A percentile compares a stretch with the other conserved stretches of the same genome.
Evolutionary conservation across 2,329 filamentous ascomycete genomes (phyloP).

Genomic region (Torrubiellomyces zombiae): DNA sequence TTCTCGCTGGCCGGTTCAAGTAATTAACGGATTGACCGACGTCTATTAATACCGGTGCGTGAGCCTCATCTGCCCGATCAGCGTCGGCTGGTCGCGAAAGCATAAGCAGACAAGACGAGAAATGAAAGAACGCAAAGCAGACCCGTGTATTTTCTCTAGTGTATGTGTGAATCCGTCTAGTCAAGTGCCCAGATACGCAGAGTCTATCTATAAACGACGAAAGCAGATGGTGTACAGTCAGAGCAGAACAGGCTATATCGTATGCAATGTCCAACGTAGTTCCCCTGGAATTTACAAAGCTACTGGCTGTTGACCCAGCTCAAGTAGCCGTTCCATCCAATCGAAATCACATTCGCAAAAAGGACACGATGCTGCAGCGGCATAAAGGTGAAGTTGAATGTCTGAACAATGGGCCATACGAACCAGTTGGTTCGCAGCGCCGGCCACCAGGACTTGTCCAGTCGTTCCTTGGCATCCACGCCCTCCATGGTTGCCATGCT

Average conservation of each 20-base stretch:
- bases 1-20: background rate
- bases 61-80: too few relatives aligned
- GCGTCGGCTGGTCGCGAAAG: too few relatives aligned
- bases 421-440: constrained; percentile 73
- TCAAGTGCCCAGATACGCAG: too few relatives aligned
- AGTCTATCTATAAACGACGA: too few relatives aligned
- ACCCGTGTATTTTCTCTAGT: too few relatives aligned
- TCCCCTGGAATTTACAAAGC: too few relatives aligned
- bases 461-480: constrained; percentile 41
- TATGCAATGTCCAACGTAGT: too few relatives aligned
- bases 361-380: constrained; percentile 70
- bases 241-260: too few relatives aligned
- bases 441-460: constrained; percentile 50
- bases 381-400: constrained; percentile 74
- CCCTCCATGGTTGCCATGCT: constrained; percentile 78
- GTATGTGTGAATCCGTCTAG: too few relatives aligned
- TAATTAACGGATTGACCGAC: background rate
- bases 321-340: constrained; percentile 49
- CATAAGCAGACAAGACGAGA: too few relatives aligned
- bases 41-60: background rate
- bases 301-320: constrained; percentile 40
- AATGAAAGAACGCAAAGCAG: too few relatives aligned
- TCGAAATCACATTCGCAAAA: constrained; percentile 68
- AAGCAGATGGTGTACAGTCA: too few relatives aligned
- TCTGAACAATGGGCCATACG: constrained; percentile 75